phyloP scores from a whole-genome alignment of 139 green algal species.

The Auxenochlorella protothecoides region DNA sequence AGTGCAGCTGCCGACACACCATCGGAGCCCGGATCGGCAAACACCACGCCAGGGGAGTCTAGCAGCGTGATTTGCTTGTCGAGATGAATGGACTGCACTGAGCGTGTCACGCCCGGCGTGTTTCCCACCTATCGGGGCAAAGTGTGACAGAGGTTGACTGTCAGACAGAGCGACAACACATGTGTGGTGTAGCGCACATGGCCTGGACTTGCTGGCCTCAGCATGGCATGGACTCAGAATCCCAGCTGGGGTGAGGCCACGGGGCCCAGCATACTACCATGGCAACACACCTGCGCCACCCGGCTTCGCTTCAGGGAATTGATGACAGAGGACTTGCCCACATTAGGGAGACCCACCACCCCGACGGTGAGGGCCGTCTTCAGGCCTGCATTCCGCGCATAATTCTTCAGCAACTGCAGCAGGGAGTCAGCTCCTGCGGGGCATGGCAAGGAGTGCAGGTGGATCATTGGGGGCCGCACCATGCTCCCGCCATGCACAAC shows the following conservation, averaged over 20 bases:
- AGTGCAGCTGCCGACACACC: conserved; percentile 58
- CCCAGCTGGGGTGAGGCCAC: background rate
- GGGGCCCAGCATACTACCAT: too few species aligned
- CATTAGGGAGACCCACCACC: conserved; percentile 94
- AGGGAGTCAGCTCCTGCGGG: conserved; percentile 81
- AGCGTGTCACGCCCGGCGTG: conserved; percentile 75
- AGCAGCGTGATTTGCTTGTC: conserved; percentile 92
- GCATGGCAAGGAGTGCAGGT: too few species aligned
- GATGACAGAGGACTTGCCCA: conserved; percentile 95
- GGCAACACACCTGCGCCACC: conserved; percentile 55
- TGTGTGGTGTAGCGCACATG: too few species aligned
- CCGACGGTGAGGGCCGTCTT: conserved; percentile 95
- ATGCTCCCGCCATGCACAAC: conserved; percentile 11
- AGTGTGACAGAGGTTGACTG: background rate
- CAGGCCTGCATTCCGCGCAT: conserved; percentile 64
- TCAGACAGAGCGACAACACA: too few species aligned
- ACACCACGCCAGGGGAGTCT: conserved; percentile 85
- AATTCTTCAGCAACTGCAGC: conserved; percentile 98
- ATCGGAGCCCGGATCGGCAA: conserved; percentile 40
- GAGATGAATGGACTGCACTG: conserved; percentile 84
- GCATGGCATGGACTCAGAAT: background rate
- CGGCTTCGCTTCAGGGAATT: conserved; percentile 88
- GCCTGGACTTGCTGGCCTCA: background rate
- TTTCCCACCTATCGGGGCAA: conserved; percentile 45
- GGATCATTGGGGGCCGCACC: too few species aligned